Evolutionary conservation across 129 eudicot species (phyloP), one percentile per base, ranked within the genome.

Genomic region (Tanacetum coccineum): DNA sequence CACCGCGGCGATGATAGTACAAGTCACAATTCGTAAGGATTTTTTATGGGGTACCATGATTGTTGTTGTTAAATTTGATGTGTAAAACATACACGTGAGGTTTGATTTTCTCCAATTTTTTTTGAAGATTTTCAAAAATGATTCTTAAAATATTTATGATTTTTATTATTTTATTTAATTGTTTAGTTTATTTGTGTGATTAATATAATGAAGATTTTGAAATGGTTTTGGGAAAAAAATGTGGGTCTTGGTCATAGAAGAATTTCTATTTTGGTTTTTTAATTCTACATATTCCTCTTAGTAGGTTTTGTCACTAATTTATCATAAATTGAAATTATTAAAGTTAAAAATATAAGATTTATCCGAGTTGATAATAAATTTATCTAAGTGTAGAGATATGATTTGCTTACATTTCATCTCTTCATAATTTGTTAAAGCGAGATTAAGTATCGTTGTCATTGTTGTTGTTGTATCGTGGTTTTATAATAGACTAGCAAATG

Each of bases 41-140:
- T 36, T 6, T 6, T 36, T 36, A 36, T 36, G 10, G 67, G 68
- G 47, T 42, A 12, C 36, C 59, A 49, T 55, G 25, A 74, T 61
- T 66, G 90, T 62, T n/a, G n/a, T n/a, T 66, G 90, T 68, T 51
- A 52, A 76, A 76, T 82, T 81, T 83, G 82, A 78, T 88, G 83
- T 86, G 84, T 81, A 76, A 68, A 71, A 78, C 85, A 78, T 92
- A 85, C 96, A 86, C 90, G 88, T 80, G 96, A 86, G 96, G 86
- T 89, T 86, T 81, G 88, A 76, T 72, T 87, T 83, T 79, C 78
- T 74, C 17, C 65, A 61, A 57, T 21, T 49, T 59, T 59, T 68
- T 61, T 67, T 64, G 45, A 66, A 59, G 9, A 72, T 76, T 74
- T 73, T 47, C 53, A 20, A 69, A 61, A 49, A 59, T 59, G 28